phyloP scores from a whole-genome alignment of 306 rosid genomes.

The Cyclanthera cordifolia region DNA sequence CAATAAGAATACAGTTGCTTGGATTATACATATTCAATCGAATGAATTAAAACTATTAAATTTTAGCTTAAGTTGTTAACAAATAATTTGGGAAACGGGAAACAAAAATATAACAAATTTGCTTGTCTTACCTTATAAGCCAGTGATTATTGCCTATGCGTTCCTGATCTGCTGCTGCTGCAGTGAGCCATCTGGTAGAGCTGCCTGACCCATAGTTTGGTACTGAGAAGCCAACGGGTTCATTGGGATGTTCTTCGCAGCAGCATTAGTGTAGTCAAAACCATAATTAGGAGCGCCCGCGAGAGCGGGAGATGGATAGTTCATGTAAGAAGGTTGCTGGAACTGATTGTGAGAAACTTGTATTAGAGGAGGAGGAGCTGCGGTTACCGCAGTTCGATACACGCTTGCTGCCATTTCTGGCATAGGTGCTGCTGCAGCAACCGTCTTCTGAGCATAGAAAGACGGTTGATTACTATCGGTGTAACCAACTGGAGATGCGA shows the following conservation, averaged over 20 bases:
- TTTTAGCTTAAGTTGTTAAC: not conserved
- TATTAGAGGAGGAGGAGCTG: slow-evolving; percentile 32
- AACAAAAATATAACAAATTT: not conserved
- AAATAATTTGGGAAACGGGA: not conserved
- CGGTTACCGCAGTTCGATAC: slow-evolving; percentile 30
- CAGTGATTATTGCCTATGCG: slow-evolving; percentile 17
- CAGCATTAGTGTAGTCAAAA: slow-evolving; percentile 41
- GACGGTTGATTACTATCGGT: slow-evolving; percentile 55
- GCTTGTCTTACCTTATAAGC: slow-evolving; percentile 1
- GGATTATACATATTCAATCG: not conserved
- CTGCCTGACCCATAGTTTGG: slow-evolving; percentile 72
- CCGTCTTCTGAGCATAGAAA: slow-evolving; percentile 45
- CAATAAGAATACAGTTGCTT: not conserved
- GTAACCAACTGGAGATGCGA: slow-evolving; percentile 22
- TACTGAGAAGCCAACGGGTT: slow-evolving; percentile 55
- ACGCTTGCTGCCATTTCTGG: slow-evolving; percentile 30
- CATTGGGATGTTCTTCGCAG: slow-evolving; percentile 42
- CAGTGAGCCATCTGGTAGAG: too few relatives aligned
- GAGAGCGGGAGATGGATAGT: slow-evolving; percentile 52
- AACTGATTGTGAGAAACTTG: slow-evolving; percentile 58
- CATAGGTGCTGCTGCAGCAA: slow-evolving; percentile 27
- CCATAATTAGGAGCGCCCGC: slow-evolving; percentile 41
- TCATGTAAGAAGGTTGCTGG: slow-evolving; percentile 65
- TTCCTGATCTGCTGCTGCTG: slow-evolving; percentile 42
- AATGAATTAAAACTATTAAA: not conserved